Base-by-base conservation (phyloP, 768 basidiomycete genomes). In the Tricholoma bakamatsutake region DNA sequence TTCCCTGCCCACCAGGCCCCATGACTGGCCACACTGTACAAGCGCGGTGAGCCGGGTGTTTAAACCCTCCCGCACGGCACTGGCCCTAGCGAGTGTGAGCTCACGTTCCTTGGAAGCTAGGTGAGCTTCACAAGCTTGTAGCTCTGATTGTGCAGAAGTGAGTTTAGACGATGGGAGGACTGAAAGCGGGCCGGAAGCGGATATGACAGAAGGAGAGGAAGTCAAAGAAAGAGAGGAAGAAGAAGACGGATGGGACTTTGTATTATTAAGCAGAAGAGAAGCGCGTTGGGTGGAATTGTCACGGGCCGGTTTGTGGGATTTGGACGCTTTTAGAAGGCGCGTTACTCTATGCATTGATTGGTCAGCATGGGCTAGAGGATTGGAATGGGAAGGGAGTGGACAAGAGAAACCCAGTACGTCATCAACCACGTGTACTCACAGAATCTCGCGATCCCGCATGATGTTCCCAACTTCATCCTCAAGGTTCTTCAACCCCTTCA, bases 101-200 rank as follows among this genome's bases (percentile, higher is more conserved):
- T 85, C 85, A 17, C 71, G 76, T 64, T 93, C 89, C 66, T 89
- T 89, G 27, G 71, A 57, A 0, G 84, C 84, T 2, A 93, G 76
- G 53, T 87, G 87, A 0, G 80, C 73, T 64, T 93, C 90, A 66
- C 91, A 93, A 8, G 88, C 91, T 62, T 90, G 90, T 17, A 93
- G 73, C 59, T 92, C 87, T 0, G 84, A 73, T 60, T 92, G 90
- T 0, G 90, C 88, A 2, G 80, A 71, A 0, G 73, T 73, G 7
- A 90, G 76, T 63, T 88, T 90, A n/a, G 72, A 65, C 11, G 72
- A 70, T 3, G 72, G 63, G 4, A 66, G 15, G 1, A 24, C 21
- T 1, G 21, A 24, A 24, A 24, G 21, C 3, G 64, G 51, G 71
- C 64, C 40, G 61, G 33, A 18, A 52, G 51, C 3, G 58, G 37